Evolutionary conservation across 805 yeast genomes (phyloP), one percentile per base, ranked within the genome.

Genomic region (Lipomyces anomalus): DNA sequence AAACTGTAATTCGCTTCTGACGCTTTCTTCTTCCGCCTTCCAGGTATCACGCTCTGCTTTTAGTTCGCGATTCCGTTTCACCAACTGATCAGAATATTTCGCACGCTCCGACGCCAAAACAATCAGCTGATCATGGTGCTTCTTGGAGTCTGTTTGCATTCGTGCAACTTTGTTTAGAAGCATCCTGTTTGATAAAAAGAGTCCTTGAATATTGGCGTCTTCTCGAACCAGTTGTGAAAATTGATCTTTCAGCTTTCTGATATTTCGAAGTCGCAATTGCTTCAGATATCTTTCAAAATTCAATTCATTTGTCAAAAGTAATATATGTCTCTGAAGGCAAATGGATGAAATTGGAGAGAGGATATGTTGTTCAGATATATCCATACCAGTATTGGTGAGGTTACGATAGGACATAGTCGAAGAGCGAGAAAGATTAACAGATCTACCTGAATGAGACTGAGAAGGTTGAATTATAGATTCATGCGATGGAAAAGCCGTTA

Each of bases 201-300:
- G 54, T 35, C 58, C 59, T 34, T 65, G 67, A 26, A 60, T 54
- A 6, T 61, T 47, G 22, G 61, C 60, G 38, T 60, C 57, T 17
- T 57, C 61, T 9, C 67, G 48, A 22, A 54, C 55, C 21, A 59
- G 53, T 21, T 52, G 55, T 7, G 60, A 42, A 22, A 61, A 57
- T 28, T 66, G 61, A 38, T 64, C 61, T 34, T 62, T 65, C 43
- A 70, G 56, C 22, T 62, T 56, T 17, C 61, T 56, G n/a, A 63
- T 57, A 4, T 68, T 60, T 26, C 62, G 65, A 52, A 73, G 71
- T 44, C 67, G 68, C 47, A 76, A 66, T 41, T 73, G 67, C 40
- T 74, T 75, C 54, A 78, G 57, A 59, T 75, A 79, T 40, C 71
- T 69, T 3, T 76, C 67, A 55, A 82, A 81, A 40, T 79, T 82